Percentiles rank a stretch among this genome's conserved stretches.
Evolutionary conservation across 2,329 filamentous ascomycete genomes (phyloP).

Genomic region (Polytolypa hystricis): DNA sequence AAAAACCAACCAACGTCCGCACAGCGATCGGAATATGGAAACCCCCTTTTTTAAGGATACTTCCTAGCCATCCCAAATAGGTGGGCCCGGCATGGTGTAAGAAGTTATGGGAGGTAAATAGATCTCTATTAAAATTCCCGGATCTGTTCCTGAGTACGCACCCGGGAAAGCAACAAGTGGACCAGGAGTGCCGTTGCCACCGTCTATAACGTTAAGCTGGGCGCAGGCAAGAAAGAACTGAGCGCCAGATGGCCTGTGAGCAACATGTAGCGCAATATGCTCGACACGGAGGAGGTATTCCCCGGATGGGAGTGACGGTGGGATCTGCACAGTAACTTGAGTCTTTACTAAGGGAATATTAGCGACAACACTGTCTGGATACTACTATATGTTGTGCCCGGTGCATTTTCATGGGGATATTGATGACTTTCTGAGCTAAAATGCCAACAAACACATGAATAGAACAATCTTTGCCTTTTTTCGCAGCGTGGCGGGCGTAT

Average conservation of each 20-base stretch:
- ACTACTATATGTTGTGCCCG: too few relatives aligned
- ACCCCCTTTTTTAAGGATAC: too few relatives aligned
- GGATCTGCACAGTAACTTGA: too few relatives aligned
- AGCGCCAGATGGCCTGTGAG: constrained; percentile 4
- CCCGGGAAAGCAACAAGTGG: constrained; percentile 12
- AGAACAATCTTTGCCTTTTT: too few relatives aligned
- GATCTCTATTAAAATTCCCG: constrained; percentile 13
- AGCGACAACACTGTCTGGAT: too few relatives aligned
- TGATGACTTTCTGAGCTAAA: too few relatives aligned
- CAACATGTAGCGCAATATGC: constrained; percentile 7
- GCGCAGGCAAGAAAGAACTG: constrained; percentile 11
- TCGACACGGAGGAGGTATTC: constrained; percentile 7
- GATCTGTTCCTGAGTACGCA: constrained; percentile 13
- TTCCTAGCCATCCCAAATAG: constrained; percentile 10
- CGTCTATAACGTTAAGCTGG: constrained; percentile 13
- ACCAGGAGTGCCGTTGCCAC: constrained; percentile 10
- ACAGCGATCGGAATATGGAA: too few relatives aligned
- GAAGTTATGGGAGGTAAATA: constrained; percentile 9
- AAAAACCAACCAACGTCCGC: too few relatives aligned
- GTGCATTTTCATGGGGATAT: too few relatives aligned
- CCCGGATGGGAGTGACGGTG: constrained; percentile 3
- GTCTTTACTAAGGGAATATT: too few relatives aligned
- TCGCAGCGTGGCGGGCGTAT: too few relatives aligned
- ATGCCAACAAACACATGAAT: too few relatives aligned
- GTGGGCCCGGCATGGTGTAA: constrained; percentile 11